Base-by-base conservation (phyloP, 2,329 filamentous ascomycete genomes). In the Calonectria crousiana region DNA sequence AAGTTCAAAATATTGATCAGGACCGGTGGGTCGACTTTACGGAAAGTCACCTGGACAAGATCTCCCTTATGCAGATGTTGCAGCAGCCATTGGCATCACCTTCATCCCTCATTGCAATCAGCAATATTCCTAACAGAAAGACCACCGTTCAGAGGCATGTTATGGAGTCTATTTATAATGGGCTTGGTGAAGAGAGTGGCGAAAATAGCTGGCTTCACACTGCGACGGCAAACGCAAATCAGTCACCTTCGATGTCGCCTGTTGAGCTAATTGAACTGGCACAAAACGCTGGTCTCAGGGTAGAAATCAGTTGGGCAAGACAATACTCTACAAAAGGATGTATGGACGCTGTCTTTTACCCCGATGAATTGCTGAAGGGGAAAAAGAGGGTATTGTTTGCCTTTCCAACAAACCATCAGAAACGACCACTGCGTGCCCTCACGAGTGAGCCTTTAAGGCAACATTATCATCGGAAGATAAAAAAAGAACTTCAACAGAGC, bases 81-180 rank as follows among this genome's bases (percentile, higher is more conserved):
- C 51, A 53, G 4, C 32, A 23, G 16, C 14, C 26, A 18, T 0
- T 32, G 32, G 9, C 32, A 9, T 18, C 13, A 3, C 18, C 18
- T n/a, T 20, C 51, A 16, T 5, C 2, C 6, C 3, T 32, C 8
- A 4, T 53, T 30, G 51, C 51, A 18, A 14, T 53, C 13, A 32
- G 51, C 26, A 53, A 53, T 20, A 53, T 53, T 20, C 51, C 51
- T 20, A 8, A 53, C 18, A 53, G 26, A 26, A 53, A 53, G 13
- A 53, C 51, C 18, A 30, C 30, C 5, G 6, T 32, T 3, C 26
- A 53, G 14, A 28, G 26, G 9, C 11, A 32, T 30, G 8, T 53
- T 47, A 14, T 77, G 82, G 0, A 67, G 13, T 51, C 81, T 2
- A 26, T 79, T 23, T 32, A 32, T 32, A 32, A 32, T 32, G 32